phyloP scores from a whole-genome alignment of 2,329 filamentous ascomycete species.

The Pseudogymnoascus sp. region DNA sequence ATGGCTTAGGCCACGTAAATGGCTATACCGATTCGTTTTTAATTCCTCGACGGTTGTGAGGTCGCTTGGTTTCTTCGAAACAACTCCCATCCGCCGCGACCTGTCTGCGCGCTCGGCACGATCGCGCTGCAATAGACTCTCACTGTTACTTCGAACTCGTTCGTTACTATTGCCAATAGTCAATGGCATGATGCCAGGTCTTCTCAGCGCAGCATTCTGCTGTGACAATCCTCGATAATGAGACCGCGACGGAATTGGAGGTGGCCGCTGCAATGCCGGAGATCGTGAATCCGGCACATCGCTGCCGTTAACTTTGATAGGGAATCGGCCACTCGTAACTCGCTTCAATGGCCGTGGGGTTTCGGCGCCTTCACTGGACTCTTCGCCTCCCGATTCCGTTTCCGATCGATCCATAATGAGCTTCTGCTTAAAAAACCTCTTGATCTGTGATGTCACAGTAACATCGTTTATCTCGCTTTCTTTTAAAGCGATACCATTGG shows the following conservation, averaged over 20 bases:
- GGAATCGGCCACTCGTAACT: conserved; percentile 56
- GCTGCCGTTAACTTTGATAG: conserved; percentile 64
- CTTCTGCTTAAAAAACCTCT: conserved; percentile 48
- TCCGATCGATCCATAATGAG: conserved; percentile 43
- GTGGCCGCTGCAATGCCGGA: conserved; percentile 56
- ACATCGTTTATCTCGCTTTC: conserved; percentile 59
- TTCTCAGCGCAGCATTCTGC: conserved; percentile 53
- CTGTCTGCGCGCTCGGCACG: conserved; percentile 43
- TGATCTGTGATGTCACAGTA: conserved; percentile 52
- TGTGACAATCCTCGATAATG: conserved; percentile 71
- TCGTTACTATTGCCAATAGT: conserved; percentile 63
- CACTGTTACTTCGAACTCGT: conserved; percentile 57
- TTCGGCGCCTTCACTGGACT: conserved; percentile 66
- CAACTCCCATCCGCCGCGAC: conserved; percentile 55
- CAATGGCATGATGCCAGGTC: conserved; percentile 65
- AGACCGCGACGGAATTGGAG: conserved; percentile 71
- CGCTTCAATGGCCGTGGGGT: conserved; percentile 64
- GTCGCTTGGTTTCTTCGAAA: conserved; percentile 52
- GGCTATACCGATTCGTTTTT: conserved; percentile 55
- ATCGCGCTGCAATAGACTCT: conserved; percentile 45
- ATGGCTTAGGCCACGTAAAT: conserved; percentile 58
- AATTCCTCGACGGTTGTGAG: conserved; percentile 56
- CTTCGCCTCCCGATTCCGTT: conserved; percentile 49
- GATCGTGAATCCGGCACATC: conserved; percentile 62
- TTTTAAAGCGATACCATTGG: conserved; percentile 47